Conservation (phyloP, 495 filamentous ascomycete genomes). For the Penicillium antarcticum region DNA sequence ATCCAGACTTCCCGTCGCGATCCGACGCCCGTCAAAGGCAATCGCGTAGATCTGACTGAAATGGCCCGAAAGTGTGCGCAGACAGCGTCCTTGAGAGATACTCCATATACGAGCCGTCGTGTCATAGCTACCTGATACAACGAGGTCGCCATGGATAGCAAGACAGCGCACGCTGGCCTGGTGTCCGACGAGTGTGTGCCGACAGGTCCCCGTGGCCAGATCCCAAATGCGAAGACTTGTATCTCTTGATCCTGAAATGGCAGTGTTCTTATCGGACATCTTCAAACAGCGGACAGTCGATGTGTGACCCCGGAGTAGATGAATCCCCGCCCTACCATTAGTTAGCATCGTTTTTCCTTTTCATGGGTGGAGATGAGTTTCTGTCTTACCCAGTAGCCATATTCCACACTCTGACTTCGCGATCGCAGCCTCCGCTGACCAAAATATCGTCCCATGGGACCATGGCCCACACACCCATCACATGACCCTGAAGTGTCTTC, state of each 20-base stretch:
- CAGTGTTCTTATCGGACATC: conserved; percentile 90
- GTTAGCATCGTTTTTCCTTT: not conserved
- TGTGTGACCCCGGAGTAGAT: conserved; percentile 88
- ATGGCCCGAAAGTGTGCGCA: conserved; percentile 87
- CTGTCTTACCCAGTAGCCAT: conserved; percentile 82
- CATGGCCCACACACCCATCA: conserved; percentile 99
- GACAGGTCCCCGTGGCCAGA: conserved; percentile 78
- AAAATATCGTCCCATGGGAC: conserved; percentile 95
- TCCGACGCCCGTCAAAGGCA: conserved; percentile 87
- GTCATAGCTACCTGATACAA: conserved; percentile 96
- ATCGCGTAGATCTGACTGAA: conserved; percentile 99
- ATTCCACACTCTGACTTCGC: conserved; percentile 97
- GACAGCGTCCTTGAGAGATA: conserved; percentile 86
- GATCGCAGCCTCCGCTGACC: conserved; percentile 94
- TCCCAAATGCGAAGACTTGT: conserved; percentile 96
- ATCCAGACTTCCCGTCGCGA: conserved; percentile 96
- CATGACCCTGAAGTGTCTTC: conserved; percentile 88
- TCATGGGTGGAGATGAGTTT: not conserved
- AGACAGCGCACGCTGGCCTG: conserved; percentile 95
- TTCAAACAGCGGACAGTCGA: conserved; percentile 96
- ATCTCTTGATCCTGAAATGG: conserved; percentile 93
- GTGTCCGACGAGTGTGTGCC: conserved; percentile 89
- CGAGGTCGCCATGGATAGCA: conserved; percentile 90
- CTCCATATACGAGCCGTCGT: conserved; percentile 97
- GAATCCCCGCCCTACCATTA: conserved; percentile 58